These are phyloP conservation scores for Solanum tarijense DNA, from an alignment of 257 asterid species.

Conservation along the genomic window DNA sequence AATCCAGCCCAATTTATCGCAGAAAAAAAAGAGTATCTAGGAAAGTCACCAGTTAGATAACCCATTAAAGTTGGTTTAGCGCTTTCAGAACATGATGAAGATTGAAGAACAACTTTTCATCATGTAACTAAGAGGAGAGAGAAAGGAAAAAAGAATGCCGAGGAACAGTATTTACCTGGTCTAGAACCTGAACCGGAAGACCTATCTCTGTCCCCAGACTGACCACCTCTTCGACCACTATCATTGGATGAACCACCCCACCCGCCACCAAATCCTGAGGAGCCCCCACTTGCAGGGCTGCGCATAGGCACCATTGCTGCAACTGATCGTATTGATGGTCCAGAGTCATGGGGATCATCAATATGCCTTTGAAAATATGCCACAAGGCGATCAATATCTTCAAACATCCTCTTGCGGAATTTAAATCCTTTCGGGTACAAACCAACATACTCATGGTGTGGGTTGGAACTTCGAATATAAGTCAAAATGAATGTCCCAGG, in stretches of 20 bases:
- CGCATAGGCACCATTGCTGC: constrained; percentile 93
- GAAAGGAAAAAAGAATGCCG: too few species aligned
- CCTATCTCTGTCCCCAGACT: constrained; percentile 48
- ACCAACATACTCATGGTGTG: constrained; percentile 92
- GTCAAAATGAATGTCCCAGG: constrained; percentile 96
- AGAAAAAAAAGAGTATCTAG: neutral
- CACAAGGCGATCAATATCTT: constrained; percentile 78
- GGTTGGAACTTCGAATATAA: constrained; percentile 79
- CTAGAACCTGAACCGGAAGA: constrained; percentile 42
- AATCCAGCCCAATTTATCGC: neutral
- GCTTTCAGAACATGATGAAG: neutral
- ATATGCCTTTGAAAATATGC: constrained; percentile 86
- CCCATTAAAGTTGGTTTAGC: neutral
- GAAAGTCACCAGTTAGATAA: neutral
- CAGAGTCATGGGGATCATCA: constrained; percentile 70
- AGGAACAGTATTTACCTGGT: constrained; percentile 29
- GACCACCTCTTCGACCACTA: constrained; percentile 69
- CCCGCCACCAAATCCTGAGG: constrained; percentile 62
- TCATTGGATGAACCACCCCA: constrained; percentile 67
- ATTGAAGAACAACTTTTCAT: neutral
- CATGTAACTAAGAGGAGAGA: neutral
- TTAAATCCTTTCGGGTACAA: constrained; percentile 88
- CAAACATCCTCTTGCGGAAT: constrained; percentile 85
- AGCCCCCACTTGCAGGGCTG: constrained; percentile 74
- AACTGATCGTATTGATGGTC: constrained; percentile 67